Percentiles rank a stretch among this genome's conserved stretches.
phyloP scores from a whole-genome alignment of 2,329 filamentous ascomycete species.

The Dryadomyces quercivorus region DNA sequence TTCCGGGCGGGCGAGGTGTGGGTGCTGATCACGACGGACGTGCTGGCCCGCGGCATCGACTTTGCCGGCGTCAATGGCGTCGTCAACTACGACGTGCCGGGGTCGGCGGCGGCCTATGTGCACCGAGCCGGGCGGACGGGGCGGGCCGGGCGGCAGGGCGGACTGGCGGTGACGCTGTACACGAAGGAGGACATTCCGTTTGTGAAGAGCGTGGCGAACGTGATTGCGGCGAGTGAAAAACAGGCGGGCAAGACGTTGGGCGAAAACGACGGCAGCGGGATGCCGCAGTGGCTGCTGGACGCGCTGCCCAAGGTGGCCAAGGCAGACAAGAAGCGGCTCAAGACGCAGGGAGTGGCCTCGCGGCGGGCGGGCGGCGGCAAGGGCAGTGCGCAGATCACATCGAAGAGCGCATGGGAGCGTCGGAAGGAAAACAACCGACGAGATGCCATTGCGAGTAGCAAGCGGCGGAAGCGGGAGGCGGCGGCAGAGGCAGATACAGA shows the following conservation, averaged over 20 bases:
- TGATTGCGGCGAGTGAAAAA: constrained; percentile 74
- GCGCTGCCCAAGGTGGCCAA: constrained; percentile 75
- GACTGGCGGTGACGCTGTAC: constrained; percentile 86
- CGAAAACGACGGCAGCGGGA: constrained; percentile 10
- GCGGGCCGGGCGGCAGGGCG: constrained; percentile 73
- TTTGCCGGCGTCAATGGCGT: constrained; percentile 93
- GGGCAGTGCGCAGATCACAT: constrained; percentile 49
- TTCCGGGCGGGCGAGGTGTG: constrained; percentile 91
- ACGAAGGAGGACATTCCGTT: constrained; percentile 87
- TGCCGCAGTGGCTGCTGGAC: constrained; percentile 81
- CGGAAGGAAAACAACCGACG: constrained; percentile 53
- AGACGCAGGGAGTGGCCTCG: constrained; percentile 68
- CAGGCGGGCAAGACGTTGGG: constrained; percentile 31
- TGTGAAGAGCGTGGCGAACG: constrained; percentile 84
- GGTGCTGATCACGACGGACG: constrained; percentile 92
- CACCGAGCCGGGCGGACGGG: constrained; percentile 89
- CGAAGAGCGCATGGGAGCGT: constrained; percentile 66
- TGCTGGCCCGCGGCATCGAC: constrained; percentile 84
- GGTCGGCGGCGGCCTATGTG: constrained; percentile 80
- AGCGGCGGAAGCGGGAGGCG: constrained; percentile 33
- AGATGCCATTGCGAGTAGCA: constrained; percentile 51
- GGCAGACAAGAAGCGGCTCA: constrained; percentile 70
- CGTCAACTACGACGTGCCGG: constrained; percentile 94
- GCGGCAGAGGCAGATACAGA: too few species aligned
- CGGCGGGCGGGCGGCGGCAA: constrained; percentile 28